These are phyloP conservation scores for Arabidopsis suecica DNA, from an alignment of 345 rosid species.

Conservation along the genomic window DNA sequence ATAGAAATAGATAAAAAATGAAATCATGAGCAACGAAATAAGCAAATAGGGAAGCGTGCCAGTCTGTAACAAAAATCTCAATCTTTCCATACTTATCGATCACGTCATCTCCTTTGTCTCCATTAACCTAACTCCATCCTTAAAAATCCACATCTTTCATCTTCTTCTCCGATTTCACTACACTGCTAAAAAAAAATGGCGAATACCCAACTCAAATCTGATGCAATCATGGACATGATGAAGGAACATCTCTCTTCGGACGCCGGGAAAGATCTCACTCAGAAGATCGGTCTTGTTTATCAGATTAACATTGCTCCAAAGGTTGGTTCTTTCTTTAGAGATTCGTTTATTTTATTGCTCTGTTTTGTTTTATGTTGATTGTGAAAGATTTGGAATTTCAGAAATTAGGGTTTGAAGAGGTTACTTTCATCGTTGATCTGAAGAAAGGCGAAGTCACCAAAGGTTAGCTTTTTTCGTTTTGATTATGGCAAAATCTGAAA, in stretches of 20 bases:
- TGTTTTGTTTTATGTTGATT: not conserved
- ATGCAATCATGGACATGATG: slow-evolving; percentile 70
- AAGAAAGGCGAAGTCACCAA: slow-evolving; percentile 88
- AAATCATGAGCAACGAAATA: not conserved
- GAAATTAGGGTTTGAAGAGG: slow-evolving; percentile 95
- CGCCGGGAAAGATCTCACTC: slow-evolving; percentile 62
- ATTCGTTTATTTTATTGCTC: not conserved
- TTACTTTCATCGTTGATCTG: slow-evolving; percentile 74
- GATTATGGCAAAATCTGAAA: not conserved
- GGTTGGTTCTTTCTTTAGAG: slow-evolving; percentile 44
- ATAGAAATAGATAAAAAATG: not conserved
- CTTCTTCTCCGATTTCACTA: slow-evolving; percentile 24
- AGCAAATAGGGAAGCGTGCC: slow-evolving; percentile 44
- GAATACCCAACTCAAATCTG: slow-evolving; percentile 66
- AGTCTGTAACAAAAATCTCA: slow-evolving; percentile 17
- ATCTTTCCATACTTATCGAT: slow-evolving; percentile 40
- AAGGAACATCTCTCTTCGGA: slow-evolving; percentile 71
- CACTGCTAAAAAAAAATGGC: slow-evolving; percentile 52
- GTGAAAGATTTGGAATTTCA: slow-evolving; percentile 28
- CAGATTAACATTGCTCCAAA: slow-evolving; percentile 95
- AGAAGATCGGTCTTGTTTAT: slow-evolving; percentile 84
- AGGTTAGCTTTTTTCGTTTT: slow-evolving; percentile 55
- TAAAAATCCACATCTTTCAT: not conserved
- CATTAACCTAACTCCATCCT: slow-evolving; percentile 15
- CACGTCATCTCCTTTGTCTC: slow-evolving; percentile 45